These are phyloP conservation scores for Allomyces arbusculus DNA, from an alignment of 192 early-diverging fungal genomes.

Conservation along the genomic window DNA sequence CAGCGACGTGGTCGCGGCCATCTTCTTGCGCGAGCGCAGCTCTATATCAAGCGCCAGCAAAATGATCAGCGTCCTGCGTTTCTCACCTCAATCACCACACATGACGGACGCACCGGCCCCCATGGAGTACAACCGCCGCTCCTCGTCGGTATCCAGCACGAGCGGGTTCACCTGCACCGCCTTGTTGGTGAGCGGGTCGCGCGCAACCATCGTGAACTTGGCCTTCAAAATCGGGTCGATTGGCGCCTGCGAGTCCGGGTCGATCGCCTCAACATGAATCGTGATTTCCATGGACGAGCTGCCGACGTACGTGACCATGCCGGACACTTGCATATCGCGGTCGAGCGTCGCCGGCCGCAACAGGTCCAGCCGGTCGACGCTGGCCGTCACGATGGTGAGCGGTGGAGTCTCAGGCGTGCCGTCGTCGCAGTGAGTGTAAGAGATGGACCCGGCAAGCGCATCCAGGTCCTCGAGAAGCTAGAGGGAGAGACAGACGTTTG, in stretches of 20 bases:
- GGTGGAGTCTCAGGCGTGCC: slow-evolving; percentile 12
- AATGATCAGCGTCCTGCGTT: neutral
- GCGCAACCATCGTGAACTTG: slow-evolving; percentile 75
- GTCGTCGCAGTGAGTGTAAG: slow-evolving; percentile 53
- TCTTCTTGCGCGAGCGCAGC: slow-evolving; percentile 34
- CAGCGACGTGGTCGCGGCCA: slow-evolving; percentile 24
- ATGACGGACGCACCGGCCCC: slow-evolving; percentile 26
- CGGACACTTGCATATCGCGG: slow-evolving; percentile 53
- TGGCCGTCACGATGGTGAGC: slow-evolving; percentile 64
- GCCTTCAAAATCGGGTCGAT: slow-evolving; percentile 45
- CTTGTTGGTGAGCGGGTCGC: slow-evolving; percentile 46
- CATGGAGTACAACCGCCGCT: slow-evolving; percentile 43
- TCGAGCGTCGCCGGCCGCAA: slow-evolving; percentile 34
- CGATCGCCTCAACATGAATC: slow-evolving; percentile 41
- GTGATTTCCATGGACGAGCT: slow-evolving; percentile 72
- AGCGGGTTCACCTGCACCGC: slow-evolving; percentile 54
- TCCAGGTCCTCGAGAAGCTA: slow-evolving; percentile 28
- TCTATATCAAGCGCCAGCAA: slow-evolving; percentile 13
- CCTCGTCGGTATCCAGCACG: slow-evolving; percentile 44
- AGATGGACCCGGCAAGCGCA: slow-evolving; percentile 56
- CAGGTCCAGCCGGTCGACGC: slow-evolving; percentile 71
- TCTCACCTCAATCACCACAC: too few species aligned
- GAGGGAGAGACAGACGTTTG: too few species aligned
- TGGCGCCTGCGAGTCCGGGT: slow-evolving; percentile 7
- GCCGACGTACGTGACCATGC: slow-evolving; percentile 68